Conservation (phyloP, 345 rosid genomes). For the Rhizophora apiculata region DNA sequence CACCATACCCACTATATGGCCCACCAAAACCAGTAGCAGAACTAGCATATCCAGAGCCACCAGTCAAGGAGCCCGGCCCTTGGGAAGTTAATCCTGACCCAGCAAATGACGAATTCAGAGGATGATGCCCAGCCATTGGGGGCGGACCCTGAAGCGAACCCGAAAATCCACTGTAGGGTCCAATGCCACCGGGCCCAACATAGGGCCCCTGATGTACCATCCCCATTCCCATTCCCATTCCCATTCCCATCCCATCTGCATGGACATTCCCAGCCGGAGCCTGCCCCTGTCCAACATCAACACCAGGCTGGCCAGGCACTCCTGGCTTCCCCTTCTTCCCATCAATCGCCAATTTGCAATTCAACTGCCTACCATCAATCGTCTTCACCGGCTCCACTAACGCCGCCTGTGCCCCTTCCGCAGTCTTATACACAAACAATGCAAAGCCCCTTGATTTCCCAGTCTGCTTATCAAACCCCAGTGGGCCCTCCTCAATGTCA, state of each 20-base stretch:
- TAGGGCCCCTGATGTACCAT: conserved; percentile 35
- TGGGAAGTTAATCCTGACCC: conserved; percentile 20
- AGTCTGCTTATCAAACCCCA: conserved; percentile 76
- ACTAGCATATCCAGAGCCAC: conserved; percentile 5
- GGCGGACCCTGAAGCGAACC: conserved; percentile 6
- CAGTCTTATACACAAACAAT: conserved; percentile 72
- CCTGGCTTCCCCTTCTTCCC: conserved; percentile 48
- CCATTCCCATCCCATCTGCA: conserved; percentile 48
- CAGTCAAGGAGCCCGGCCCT: not conserved
- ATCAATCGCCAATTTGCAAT: conserved; percentile 72
- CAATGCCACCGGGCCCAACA: conserved; percentile 29
- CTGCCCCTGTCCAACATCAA: conserved; percentile 25
- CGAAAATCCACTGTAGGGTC: conserved; percentile 51
- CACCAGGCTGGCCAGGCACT: conserved; percentile 28
- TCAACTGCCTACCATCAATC: conserved; percentile 67
- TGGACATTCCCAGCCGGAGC: conserved; percentile 30
- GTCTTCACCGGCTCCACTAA: conserved; percentile 31
- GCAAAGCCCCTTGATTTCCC: conserved; percentile 62
- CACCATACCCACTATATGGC: conserved; percentile 2
- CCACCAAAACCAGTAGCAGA: conserved; percentile 12
- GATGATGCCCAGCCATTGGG: conserved; percentile 20
- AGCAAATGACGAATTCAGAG: conserved; percentile 7
- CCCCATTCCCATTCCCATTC: conserved; percentile 14
- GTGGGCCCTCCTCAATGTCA: too few species aligned
- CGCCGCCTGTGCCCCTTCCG: conserved; percentile 77